These are phyloP conservation scores for Candida sonorensis DNA, from an alignment of 805 yeast species.

Conservation along the genomic window DNA sequence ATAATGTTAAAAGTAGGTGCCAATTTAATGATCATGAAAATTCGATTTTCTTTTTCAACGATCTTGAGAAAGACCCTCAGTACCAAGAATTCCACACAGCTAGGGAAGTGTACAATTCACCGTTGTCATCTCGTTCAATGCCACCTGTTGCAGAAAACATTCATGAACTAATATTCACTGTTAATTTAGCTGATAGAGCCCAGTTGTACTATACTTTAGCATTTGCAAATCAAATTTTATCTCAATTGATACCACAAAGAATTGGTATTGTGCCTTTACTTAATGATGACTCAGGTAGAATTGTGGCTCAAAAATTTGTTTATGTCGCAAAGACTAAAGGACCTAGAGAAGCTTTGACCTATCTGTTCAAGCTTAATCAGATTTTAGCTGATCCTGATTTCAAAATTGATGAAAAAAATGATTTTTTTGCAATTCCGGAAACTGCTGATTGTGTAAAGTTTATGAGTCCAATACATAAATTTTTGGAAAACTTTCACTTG, in stretches of 20 bases:
- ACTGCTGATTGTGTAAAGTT: slow-evolving; percentile 7
- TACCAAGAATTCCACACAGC: slow-evolving; percentile 44
- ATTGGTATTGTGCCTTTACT: slow-evolving; percentile 73
- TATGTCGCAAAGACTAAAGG: slow-evolving; percentile 14
- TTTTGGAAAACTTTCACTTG: slow-evolving; percentile 34
- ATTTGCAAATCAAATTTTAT: slow-evolving; percentile 41
- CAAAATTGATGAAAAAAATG: too few relatives aligned
- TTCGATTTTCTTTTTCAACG: slow-evolving; percentile 65
- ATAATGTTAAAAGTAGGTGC: slow-evolving; percentile 15
- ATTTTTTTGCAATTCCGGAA: slow-evolving; percentile 6
- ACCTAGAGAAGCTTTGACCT: slow-evolving; percentile 16
- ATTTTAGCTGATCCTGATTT: slow-evolving; percentile 4
- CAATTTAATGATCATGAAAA: slow-evolving; percentile 15
- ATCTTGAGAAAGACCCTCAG: slow-evolving; percentile 56
- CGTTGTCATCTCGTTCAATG: slow-evolving; percentile 47
- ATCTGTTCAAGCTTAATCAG: slow-evolving; percentile 15
- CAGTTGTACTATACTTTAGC: slow-evolving; percentile 47
- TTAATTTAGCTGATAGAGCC: slow-evolving; percentile 48
- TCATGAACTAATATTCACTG: slow-evolving; percentile 63
- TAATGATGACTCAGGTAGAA: slow-evolving; percentile 17
- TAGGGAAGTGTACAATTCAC: slow-evolving; percentile 37
- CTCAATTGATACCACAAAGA: slow-evolving; percentile 65
- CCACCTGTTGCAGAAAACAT: slow-evolving; percentile 70
- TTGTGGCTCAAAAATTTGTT: slow-evolving; percentile 20
- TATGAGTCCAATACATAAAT: slow-evolving; percentile 15